Conservation (phyloP, 177 flowering plant species). For the Vitis hybrid region DNA sequence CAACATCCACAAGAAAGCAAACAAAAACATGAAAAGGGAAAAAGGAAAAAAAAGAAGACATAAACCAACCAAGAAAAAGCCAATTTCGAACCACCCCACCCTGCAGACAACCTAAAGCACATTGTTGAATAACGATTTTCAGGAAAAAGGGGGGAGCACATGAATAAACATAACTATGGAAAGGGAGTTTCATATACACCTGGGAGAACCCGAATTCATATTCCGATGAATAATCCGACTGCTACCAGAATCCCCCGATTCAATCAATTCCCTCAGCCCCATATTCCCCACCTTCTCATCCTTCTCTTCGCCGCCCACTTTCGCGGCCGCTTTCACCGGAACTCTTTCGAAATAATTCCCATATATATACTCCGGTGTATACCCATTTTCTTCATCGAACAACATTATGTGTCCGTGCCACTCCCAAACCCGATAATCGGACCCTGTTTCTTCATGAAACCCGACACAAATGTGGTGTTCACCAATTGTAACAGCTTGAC, state of each 20-base stretch:
- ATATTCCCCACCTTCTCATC: conserved; percentile 40
- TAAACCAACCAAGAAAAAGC: too few species aligned
- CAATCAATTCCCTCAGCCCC: conserved; percentile 82
- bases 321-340: conserved; percentile 22
- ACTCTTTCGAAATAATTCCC: conserved; percentile 93
- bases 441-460: conserved; percentile 59
- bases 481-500: conserved; percentile 79
- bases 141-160: too few species aligned
- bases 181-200: conserved; percentile 24
- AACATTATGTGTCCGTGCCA: conserved; percentile 98
- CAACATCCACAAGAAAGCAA: too few species aligned
- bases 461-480: conserved; percentile 89
- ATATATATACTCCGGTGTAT: conserved; percentile 82
- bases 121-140: too few species aligned
- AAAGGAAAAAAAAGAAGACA: too few species aligned
- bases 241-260: conserved; percentile 33
- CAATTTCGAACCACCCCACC: too few species aligned
- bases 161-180: too few species aligned
- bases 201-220: conserved; percentile 41
- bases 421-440: conserved; percentile 95
- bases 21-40: too few species aligned
- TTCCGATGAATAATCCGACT: conserved; percentile 74
- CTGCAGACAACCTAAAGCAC: too few species aligned
- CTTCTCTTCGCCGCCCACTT: conserved; percentile 20
- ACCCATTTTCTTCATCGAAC: conserved; percentile 83